Evolutionary conservation across 257 asterid species (phyloP), one percentile per base, ranked within the genome.

Genomic region (Nicotiana tabacum): DNA sequence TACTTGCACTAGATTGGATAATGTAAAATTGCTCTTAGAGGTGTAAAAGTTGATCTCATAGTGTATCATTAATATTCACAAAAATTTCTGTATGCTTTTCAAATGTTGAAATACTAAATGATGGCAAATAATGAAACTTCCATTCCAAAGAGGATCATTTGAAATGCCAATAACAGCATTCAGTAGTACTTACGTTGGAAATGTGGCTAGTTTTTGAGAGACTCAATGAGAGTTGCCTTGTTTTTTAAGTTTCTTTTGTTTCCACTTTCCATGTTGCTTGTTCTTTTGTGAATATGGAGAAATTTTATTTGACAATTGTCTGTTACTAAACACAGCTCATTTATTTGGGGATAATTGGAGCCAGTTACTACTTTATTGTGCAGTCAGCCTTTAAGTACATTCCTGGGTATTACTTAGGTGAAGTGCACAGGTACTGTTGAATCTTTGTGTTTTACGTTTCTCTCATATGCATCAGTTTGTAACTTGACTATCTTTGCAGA

Each of bases 381-480:
- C 83, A 66, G 27, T 87, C 98, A 74, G 90, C 92, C 82, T 96
- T 96, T 90, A 57, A 67, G 86, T 93, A 94, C 92, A 91, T 96
- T 86, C 99, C 99, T 32, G 98, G 98, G 81, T 91, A 92, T 88
- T 96, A 96, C 82, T 76, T 96, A 62, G 87, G 98, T 90, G 97
- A 80, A 84, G 87, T 83, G 55, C 99, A 96, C 95, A 96, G 98
- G 99, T 96, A 89, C 66, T 18, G 43, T 24, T 24, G 81, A 76
- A 83, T 27, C 48, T 9, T 12, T 62, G 48, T 32, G n/a, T 12
- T 48, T 77, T 81, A 37, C 15, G 35, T 68, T 51, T 5, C 29
- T 43, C 57, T 83, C 61, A 33, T 77, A 58, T 83, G 76, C 57
- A 60, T 67, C 76, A 58, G 27, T 76, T 77, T 81, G 65, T 81